Base-by-base conservation (phyloP, 2,329 filamentous ascomycete genomes). In the Sporothrix brasiliensis region DNA sequence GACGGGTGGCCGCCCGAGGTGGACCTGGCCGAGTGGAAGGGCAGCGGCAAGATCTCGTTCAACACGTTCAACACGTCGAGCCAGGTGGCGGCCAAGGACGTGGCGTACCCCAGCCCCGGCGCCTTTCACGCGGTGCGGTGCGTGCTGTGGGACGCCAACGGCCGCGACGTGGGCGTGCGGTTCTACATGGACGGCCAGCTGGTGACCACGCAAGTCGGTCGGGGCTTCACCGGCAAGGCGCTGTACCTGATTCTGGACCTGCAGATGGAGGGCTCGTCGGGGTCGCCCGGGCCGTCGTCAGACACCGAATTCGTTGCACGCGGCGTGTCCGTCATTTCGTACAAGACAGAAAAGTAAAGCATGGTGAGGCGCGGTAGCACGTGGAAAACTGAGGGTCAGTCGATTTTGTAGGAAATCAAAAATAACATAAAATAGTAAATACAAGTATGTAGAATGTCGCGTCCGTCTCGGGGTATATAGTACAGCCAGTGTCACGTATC, bases 21-120 rank as follows among this genome's bases (percentile, higher is more conserved):
- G 69, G 86, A 88, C 75, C 81, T 88, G 77, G 86, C 86, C 1
- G 86, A 88, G 77, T 88, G 86, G 86, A 88, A 88, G 75, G 86
- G 86, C n/a, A 80, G 77, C 47, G 85, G 85, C 19, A 83, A 85
- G 75, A 84, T 87, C 71, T 83, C 80, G 44, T 87, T 87, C 78
- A 87, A 87, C 74, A 87, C 85, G 0, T 85, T 85, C 75, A 83
- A 84, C 73, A 83, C 83, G 1, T 82, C 81, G 44, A 82, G 79
- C 4, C 75, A 82, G 58, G 81, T 87, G 2, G 76, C 79, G 3
- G 81, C 83, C 52, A 78, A 79, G 53, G 81, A 88, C 72, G 81
- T 86, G 7, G 76, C 76, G 0, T 88, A 88, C 73, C 76, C 81
- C 2, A 79, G 74, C 68, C 81, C 85, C 0, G 79, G 72, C 10